Evolutionary conservation across 805 yeast genomes (phyloP).

Genomic region (Nakazawaea peltata): DNA sequence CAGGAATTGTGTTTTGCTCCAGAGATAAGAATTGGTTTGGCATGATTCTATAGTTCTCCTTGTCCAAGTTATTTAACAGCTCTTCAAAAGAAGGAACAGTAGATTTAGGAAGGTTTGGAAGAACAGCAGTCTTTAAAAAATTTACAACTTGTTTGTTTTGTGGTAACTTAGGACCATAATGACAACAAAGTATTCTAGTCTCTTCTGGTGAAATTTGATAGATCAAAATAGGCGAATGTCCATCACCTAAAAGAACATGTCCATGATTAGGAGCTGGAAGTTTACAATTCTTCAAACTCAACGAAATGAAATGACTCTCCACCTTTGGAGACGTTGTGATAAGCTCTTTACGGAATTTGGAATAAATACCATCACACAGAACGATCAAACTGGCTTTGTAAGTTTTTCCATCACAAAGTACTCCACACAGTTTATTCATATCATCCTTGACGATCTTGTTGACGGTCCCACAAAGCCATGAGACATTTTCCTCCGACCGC

Average conservation of each 20-base stretch:
- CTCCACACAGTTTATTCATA: slow-evolving; percentile 58
- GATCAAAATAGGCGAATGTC: slow-evolving; percentile 79
- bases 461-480: slow-evolving; percentile 80
- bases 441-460: slow-evolving; percentile 51
- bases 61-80: slow-evolving; percentile 37
- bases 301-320: slow-evolving; percentile 82
- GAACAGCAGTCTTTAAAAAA: slow-evolving; percentile 54
- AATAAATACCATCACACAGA: slow-evolving; percentile 89
- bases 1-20: slow-evolving; percentile 57
- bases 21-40: slow-evolving; percentile 92
- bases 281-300: slow-evolving; percentile 66
- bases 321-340: slow-evolving; percentile 49
- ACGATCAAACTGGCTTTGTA: slow-evolving; percentile 60
- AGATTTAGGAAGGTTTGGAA: slow-evolving; percentile 59
- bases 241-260: slow-evolving; percentile 74
- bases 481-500: slow-evolving; percentile 60
- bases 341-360: slow-evolving; percentile 78
- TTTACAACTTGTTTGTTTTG: slow-evolving; percentile 42
- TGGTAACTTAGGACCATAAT: slow-evolving; percentile 68
- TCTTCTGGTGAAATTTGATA: slow-evolving; percentile 81
- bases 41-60: slow-evolving; percentile 68
- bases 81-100: slow-evolving; percentile 58
- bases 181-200: slow-evolving; percentile 86
- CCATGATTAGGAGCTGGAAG: slow-evolving; percentile 75
- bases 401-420: slow-evolving; percentile 42